A percentile compares a stretch with the other conserved stretches of the same genome.
Conservation (phyloP, 225 moss, liverwort and hornwort genomes). For the Pleurozium schreberi region DNA sequence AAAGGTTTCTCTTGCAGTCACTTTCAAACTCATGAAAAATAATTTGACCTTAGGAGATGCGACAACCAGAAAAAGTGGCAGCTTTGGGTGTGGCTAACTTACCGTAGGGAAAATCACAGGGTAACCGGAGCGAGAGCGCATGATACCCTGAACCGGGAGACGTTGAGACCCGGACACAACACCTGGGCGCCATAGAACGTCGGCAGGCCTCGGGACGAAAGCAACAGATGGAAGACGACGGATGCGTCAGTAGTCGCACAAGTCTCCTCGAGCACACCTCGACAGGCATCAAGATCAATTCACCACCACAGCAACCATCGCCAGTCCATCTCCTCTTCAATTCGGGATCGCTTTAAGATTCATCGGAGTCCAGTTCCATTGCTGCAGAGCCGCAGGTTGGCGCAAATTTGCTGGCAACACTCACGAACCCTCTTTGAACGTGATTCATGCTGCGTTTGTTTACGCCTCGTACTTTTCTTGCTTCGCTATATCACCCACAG, state of each 20-base stretch:
- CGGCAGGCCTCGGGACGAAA: neutral
- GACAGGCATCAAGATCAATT: neutral
- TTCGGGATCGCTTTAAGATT: neutral
- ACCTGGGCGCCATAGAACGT: too few species aligned
- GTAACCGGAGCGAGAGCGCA: fast-evolving
- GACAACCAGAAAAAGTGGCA: neutral
- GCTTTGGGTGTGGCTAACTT: neutral
- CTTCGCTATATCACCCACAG: neutral
- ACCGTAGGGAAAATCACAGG: too few species aligned
- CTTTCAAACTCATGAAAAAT: neutral
- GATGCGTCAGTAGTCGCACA: neutral
- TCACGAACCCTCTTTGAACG: neutral
- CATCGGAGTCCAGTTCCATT: neutral
- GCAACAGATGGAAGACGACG: neutral
- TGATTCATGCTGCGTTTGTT: neutral
- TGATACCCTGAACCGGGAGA: neutral
- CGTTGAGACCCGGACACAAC: neutral
- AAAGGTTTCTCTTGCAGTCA: neutral
- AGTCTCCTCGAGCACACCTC: neutral
- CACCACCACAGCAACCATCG: neutral
- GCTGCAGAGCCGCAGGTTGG: neutral
- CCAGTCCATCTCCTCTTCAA: neutral
- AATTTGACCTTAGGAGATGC: neutral
- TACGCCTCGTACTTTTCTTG: neutral
- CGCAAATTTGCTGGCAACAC: neutral